Percentiles rank a stretch among this genome's conserved stretches.
These are phyloP conservation scores for Nakazawaea peltata DNA, from an alignment of 805 yeast species.

Conservation along the genomic window DNA sequence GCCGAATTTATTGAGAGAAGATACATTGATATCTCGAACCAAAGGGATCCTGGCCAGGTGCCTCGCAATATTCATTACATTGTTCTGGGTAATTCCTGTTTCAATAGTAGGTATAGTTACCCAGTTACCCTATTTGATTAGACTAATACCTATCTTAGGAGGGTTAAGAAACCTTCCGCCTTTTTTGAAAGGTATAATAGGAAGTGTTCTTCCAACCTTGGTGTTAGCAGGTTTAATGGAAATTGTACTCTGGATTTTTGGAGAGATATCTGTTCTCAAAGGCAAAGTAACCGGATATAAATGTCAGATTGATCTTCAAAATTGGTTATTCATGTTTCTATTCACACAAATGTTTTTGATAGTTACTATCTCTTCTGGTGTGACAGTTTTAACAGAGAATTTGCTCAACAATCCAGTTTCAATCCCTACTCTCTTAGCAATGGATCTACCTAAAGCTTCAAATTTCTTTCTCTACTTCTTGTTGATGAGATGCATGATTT, in stretches of 20 bases:
- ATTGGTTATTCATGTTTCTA: constrained; percentile 69
- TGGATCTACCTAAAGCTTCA: constrained; percentile 78
- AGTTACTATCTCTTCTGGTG: constrained; percentile 76
- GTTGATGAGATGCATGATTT: constrained; percentile 65
- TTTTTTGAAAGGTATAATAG: constrained; percentile 40
- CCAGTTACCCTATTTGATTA: constrained; percentile 59
- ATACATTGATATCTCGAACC: constrained; percentile 25
- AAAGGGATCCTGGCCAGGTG: constrained; percentile 37
- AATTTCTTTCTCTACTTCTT: constrained; percentile 78
- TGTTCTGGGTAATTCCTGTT: constrained; percentile 73
- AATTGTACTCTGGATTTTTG: constrained; percentile 49
- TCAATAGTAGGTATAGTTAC: constrained; percentile 72
- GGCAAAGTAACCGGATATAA: constrained; percentile 56
- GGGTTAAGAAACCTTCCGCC: constrained; percentile 52
- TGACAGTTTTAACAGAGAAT: constrained; percentile 54
- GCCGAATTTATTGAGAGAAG: constrained; percentile 43
- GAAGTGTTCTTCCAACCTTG: constrained; percentile 62
- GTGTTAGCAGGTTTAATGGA: constrained; percentile 58
- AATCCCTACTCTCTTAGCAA: constrained; percentile 64
- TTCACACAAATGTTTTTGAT: constrained; percentile 81
- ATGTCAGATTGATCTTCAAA: constrained; percentile 63
- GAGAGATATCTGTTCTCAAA: constrained; percentile 43
- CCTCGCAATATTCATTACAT: constrained; percentile 39
- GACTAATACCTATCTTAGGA: constrained; percentile 49
- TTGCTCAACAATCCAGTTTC: constrained; percentile 64